Evolutionary conservation across 2,329 filamentous ascomycete genomes (phyloP).

Genomic region (Byssoonygena ceratinophila): DNA sequence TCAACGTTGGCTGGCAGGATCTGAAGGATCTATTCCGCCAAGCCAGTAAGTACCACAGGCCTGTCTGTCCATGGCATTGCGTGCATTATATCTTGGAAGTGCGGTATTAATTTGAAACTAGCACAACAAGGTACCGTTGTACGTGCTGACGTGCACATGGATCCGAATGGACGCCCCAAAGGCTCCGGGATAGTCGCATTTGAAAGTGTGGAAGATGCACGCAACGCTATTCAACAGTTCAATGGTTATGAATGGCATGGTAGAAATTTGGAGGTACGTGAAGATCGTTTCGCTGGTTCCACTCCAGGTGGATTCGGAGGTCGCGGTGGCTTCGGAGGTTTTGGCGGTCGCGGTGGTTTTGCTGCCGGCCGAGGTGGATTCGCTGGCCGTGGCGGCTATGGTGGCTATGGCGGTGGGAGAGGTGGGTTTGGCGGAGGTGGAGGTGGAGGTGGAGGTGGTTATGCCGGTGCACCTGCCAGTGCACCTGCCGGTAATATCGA

Average conservation of each 20-base stretch:
- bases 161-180: conserved; percentile 86
- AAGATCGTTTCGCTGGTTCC: conserved; percentile 71
- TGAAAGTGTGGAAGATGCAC: conserved; percentile 86
- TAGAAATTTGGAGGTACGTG: conserved; percentile 81
- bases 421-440: conserved; percentile 41
- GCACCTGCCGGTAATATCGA: conserved; percentile 19
- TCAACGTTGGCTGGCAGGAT: conserved; percentile 97
- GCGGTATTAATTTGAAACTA: conserved; percentile 29
- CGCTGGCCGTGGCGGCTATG: conserved; percentile 42
- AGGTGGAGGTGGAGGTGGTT: conserved; percentile 37
- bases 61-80: conserved; percentile 7
- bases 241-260: conserved; percentile 99
- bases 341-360: conserved; percentile 45
- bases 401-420: conserved; percentile 45
- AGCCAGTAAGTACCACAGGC: conserved; percentile 59
- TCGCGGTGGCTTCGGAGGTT: conserved; percentile 30
- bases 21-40: conserved; percentile 97
- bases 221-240: conserved; percentile 92
- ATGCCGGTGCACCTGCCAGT: too few species aligned
- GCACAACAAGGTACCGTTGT: conserved; percentile 62
- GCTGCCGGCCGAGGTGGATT: conserved; percentile 48
- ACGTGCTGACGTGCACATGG: conserved; percentile 87
- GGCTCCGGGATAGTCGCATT: conserved; percentile 96
- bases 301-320: conserved; percentile 37
- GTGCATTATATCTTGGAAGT: background rate